Conservation (phyloP, 352 stramenopile genomes). For the Globisporangium lucens region DNA sequence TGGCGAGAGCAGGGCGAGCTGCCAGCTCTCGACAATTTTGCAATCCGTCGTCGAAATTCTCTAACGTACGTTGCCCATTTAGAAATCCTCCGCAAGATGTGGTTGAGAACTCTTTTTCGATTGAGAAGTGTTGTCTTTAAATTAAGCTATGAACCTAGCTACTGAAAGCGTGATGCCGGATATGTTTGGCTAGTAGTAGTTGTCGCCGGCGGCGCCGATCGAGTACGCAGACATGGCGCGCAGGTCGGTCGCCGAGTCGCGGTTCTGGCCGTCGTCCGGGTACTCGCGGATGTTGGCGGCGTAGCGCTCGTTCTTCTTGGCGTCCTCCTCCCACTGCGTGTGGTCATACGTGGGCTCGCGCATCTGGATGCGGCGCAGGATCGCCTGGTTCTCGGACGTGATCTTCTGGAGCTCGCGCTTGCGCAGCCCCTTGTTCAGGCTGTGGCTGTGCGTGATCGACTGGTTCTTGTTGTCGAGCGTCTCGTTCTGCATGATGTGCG, state of each 20-base stretch:
- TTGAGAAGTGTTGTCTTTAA: slow-evolving; percentile 1
- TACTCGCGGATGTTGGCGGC: slow-evolving; percentile 89
- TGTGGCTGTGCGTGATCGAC: slow-evolving; percentile 68
- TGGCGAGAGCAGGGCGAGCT: slow-evolving; percentile 64
- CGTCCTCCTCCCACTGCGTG: slow-evolving; percentile 88
- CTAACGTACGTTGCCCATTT: neutral
- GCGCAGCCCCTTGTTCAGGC: slow-evolving; percentile 78
- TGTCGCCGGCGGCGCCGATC: slow-evolving; percentile 35
- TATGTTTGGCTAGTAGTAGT: slow-evolving; percentile 26
- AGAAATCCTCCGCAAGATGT: neutral
- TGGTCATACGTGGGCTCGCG: slow-evolving; percentile 89
- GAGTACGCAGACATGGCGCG: slow-evolving; percentile 60
- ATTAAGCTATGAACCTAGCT: slow-evolving; percentile 1
- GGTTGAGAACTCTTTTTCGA: neutral
- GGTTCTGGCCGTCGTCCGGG: slow-evolving; percentile 32
- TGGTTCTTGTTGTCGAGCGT: slow-evolving; percentile 87
- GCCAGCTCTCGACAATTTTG: slow-evolving; percentile 52
- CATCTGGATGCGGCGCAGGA: slow-evolving; percentile 88
- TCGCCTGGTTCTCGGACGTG: slow-evolving; percentile 83
- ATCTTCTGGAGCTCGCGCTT: slow-evolving; percentile 88
- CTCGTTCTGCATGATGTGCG: slow-evolving; percentile 91
- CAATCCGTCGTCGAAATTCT: slow-evolving; percentile 31
- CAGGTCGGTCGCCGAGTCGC: slow-evolving; percentile 45
- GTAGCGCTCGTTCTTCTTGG: slow-evolving; percentile 81
- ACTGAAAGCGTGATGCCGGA: neutral